These are phyloP conservation scores for Candida mesenterica DNA, from an alignment of 1,139 yeast species.

Conservation along the genomic window DNA sequence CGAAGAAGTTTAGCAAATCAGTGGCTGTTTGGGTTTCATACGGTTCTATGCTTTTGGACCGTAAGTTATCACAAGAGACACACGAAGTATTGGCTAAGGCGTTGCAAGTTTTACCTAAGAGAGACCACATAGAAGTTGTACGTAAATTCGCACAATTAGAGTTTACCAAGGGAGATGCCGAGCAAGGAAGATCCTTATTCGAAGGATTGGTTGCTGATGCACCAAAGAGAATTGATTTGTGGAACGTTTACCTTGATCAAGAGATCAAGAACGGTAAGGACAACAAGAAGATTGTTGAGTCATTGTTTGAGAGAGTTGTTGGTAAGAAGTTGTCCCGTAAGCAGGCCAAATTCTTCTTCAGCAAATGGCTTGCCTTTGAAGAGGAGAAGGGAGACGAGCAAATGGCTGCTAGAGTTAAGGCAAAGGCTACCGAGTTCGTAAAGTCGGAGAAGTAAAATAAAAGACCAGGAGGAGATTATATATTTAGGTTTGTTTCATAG, in stretches of 20 bases:
- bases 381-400: constrained; percentile 67
- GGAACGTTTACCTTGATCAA: constrained; percentile 94
- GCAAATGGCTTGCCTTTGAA: constrained; percentile 85
- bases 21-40: constrained; percentile 75
- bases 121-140: constrained; percentile 77
- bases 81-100: constrained; percentile 73
- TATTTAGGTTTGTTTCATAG: not conserved
- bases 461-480: constrained; percentile 3
- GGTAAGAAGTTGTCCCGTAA: constrained; percentile 72
- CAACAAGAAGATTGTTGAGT: constrained; percentile 65
- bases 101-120: constrained; percentile 67
- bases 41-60: constrained; percentile 72
- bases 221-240: constrained; percentile 87
- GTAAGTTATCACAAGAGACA: constrained; percentile 55
- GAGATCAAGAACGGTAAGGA: constrained; percentile 61
- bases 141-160: constrained; percentile 89
- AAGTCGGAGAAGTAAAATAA: too few relatives aligned
- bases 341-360: constrained; percentile 93
- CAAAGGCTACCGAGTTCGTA: constrained; percentile 83
- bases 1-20: constrained; percentile 78
- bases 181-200: constrained; percentile 90
- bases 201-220: constrained; percentile 90
- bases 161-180: constrained; percentile 81
- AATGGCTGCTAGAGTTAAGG: constrained; percentile 80
- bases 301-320: constrained; percentile 77